Evolutionary conservation across 257 asterid genomes (phyloP), one percentile per base, ranked within the genome.

Genomic region (Verbena officinalis): DNA sequence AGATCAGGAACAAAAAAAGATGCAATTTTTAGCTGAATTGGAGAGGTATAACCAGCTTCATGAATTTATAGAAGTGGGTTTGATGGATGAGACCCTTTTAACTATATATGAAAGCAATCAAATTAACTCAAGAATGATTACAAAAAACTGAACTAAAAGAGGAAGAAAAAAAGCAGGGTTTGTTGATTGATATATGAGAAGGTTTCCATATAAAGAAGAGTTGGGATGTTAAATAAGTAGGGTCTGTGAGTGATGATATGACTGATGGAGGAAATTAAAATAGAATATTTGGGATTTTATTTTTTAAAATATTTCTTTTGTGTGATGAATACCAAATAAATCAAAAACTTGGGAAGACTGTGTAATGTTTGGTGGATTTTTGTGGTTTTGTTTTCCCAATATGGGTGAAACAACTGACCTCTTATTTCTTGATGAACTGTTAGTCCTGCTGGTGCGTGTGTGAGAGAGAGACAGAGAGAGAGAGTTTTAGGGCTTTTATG

Each of bases 141-240:
- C 16, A n/a, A 40, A n/a, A 51, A 72, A 46, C 13, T 1, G 62
- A 23, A 30, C 70, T 38, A 65, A 64, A 72, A 62, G 58, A 77
- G 76, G 70, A 53, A 65, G 62, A n/a, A 19, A 65, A 34, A 72
- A 71, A 68, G 75, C 13, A 42, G 64, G 64, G 64, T 69, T 70
- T 33, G 19, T 55, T 80, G 90, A 82, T 80, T 73, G 84, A 79
- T 60, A 59, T 67, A 75, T 78, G 79, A 82, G 59, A 36, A 68
- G 76, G 68, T 70, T 85, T 60, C 90, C 83, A 83, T 83, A 73
- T 85, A 71, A 71, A 86, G 75, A 69, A 69, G 70, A 57, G 17
- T 42, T 65, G 42, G 64, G 69, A 50, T 60, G 64, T 55, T 65
- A 62, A 61, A 65, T 27, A 27, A 27, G n/a, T 59, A 81, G 78